A percentile compares a stretch with the other conserved stretches of the same genome.
Evolutionary conservation across 495 filamentous ascomycete species (phyloP).

Genomic region (Cercophora samala): DNA sequence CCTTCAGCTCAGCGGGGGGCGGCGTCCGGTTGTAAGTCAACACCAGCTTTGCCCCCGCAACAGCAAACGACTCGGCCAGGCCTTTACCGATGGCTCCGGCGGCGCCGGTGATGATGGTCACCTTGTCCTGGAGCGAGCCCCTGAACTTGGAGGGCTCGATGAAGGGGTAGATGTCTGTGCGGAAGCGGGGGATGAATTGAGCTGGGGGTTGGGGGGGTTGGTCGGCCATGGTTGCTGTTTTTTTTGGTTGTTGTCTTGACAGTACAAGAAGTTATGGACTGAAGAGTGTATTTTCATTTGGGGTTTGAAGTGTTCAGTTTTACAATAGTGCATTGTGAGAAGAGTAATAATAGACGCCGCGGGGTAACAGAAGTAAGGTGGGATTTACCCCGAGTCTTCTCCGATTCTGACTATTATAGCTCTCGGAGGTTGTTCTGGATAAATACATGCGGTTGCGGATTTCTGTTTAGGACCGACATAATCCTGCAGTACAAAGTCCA

Average conservation of each 20-base stretch:
- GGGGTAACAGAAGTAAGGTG: conserved; percentile 6
- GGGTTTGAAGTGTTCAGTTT: too few relatives aligned
- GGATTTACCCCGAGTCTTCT: conserved; percentile 10
- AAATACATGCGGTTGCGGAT: neutral
- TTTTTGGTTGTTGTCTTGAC: neutral
- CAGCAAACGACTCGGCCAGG: conserved; percentile 36
- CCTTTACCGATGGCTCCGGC: conserved; percentile 31
- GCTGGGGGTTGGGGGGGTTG: conserved; percentile 6
- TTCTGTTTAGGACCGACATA: too few relatives aligned
- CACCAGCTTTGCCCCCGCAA: conserved; percentile 33
- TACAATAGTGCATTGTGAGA: neutral
- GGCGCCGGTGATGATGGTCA: conserved; percentile 33
- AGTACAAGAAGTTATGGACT: too few relatives aligned
- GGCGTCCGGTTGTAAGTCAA: conserved; percentile 37
- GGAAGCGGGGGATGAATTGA: conserved; percentile 32
- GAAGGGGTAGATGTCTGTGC: conserved; percentile 36
- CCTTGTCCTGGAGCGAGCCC: conserved; percentile 28
- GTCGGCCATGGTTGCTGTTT: conserved; percentile 2
- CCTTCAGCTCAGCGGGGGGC: conserved; percentile 24
- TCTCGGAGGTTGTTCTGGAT: neutral
- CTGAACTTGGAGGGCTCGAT: conserved; percentile 33
- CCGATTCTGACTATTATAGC: neutral
- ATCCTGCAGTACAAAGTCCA: too few relatives aligned
- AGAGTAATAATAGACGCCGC: neutral
- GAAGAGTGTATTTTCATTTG: too few relatives aligned